These are phyloP conservation scores for Suillus ampliporus DNA, from an alignment of 768 basidiomycete genomes.

Conservation along the genomic window DNA sequence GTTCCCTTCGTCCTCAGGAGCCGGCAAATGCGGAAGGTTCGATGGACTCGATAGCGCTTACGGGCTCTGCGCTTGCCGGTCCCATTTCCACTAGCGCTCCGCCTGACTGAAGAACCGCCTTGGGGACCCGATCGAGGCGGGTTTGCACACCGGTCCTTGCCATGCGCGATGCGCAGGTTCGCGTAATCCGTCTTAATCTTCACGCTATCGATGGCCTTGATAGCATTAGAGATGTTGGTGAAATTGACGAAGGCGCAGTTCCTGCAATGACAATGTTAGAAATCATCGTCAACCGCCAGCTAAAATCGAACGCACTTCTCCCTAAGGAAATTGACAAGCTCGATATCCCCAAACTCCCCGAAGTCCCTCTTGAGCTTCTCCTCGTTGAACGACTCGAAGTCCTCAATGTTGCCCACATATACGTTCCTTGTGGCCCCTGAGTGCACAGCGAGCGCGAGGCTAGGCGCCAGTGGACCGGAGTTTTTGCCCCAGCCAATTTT, in stretches of 20 bases:
- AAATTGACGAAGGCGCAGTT: conserved; percentile 97
- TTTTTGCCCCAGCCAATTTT: conserved; percentile 99
- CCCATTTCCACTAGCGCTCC: conserved; percentile 51
- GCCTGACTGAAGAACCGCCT: conserved; percentile 59
- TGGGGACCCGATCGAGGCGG: conserved; percentile 85
- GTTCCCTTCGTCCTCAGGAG: background rate
- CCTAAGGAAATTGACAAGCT: conserved; percentile 93
- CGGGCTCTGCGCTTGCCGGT: conserved; percentile 21
- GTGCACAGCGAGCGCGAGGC: conserved; percentile 87
- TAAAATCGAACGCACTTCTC: conserved; percentile 67
- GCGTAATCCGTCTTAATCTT: conserved; percentile 92
- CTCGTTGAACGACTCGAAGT: conserved; percentile 91
- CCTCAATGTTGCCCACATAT: conserved; percentile 94
- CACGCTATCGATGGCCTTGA: conserved; percentile 97
- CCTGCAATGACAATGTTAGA: conserved; percentile 46
- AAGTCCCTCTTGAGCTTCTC: conserved; percentile 93
- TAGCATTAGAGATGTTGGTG: conserved; percentile 92
- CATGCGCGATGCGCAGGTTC: conserved; percentile 89
- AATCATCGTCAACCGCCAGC: conserved; percentile 8
- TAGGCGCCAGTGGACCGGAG: conserved; percentile 83
- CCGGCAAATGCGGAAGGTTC: background rate
- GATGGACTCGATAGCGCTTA: background rate
- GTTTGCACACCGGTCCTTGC: conserved; percentile 95
- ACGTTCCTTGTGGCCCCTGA: conserved; percentile 95
- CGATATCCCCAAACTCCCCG: conserved; percentile 95